Evolutionary conservation across 208 protist genomes (phyloP), one percentile per base, ranked within the genome.

Genomic region (Crithidia thermophila): DNA sequence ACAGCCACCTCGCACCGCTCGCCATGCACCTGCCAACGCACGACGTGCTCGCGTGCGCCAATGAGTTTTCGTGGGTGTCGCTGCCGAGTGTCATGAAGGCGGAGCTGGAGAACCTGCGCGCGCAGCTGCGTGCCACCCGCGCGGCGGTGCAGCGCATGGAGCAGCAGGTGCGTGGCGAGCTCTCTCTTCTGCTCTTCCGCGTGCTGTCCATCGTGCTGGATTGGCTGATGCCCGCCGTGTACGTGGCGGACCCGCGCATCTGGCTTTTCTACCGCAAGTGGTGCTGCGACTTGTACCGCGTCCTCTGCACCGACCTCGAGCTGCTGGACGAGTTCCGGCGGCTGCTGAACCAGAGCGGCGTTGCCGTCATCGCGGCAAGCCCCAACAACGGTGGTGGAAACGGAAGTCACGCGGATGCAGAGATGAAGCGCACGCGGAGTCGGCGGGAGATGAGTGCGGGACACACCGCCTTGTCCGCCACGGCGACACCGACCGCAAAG

Each of bases 181-280:
- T 92, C 20, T 76, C 87, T 2, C 74, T 95, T 14, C 69, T 95
- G 13, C 63, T 84, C 33, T 95, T 94, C 59, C 87, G 87, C 25
- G 77, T 94, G 4, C 74, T 94, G 8, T 94, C 77, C 52, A 88
- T 82, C 2, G 65, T 89, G 27, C 21, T 94, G 27, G 81, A 95
- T 50, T 85, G 81, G 64, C 79, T 95, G 27, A 84, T 95, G 71
- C 90, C 90, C 25, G 87, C 83, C 28, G 84, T 87, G 39, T 82
- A 84, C 43, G 72, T 80, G 18, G 77, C 77, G 13, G 81, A 91
- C 60, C 64, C 45, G 8, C 84, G 84, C 42, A 64, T 72, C 28
- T 71, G 72, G 56, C 31, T 95, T 11, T 94, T 91, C 64, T 95
- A 94, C 67, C 82, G 84, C 25, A 92, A 89, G 61, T 95, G 90